These are phyloP conservation scores for Davidsoniella neocaledoniae DNA, from an alignment of 2,329 filamentous ascomycete genomes.

Conservation along the genomic window DNA sequence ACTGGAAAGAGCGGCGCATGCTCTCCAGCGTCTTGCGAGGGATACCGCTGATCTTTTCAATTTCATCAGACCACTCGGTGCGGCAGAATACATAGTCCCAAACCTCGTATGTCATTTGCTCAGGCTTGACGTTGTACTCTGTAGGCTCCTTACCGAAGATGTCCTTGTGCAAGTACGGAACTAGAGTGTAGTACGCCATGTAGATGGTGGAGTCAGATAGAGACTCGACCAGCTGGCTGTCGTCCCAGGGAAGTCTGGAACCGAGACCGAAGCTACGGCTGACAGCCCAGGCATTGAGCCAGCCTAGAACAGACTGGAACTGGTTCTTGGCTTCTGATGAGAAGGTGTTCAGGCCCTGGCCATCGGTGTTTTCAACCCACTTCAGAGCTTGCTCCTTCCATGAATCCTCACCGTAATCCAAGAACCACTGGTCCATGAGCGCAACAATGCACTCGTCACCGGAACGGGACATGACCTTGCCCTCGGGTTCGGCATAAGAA, in stretches of 20 bases:
- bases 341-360: conserved; percentile 62
- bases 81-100: conserved; percentile 93
- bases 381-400: conserved; percentile 66
- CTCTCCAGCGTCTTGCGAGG: conserved; percentile 54
- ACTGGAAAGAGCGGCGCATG: conserved; percentile 85
- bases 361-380: conserved; percentile 51
- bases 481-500: conserved; percentile 84
- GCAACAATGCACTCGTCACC: conserved; percentile 88
- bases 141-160: conserved; percentile 66
- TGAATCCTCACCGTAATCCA: conserved; percentile 83
- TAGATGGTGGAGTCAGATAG: conserved; percentile 88
- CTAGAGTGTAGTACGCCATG: conserved; percentile 61
- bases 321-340: conserved; percentile 58
- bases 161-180: conserved; percentile 57
- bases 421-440: conserved; percentile 91
- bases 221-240: conserved; percentile 77
- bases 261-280: conserved; percentile 82
- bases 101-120: conserved; percentile 86
- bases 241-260: conserved; percentile 88
- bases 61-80: conserved; percentile 48
- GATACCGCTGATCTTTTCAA: conserved; percentile 51
- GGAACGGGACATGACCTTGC: conserved; percentile 72
- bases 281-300: conserved; percentile 94
- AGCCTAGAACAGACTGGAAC: conserved; percentile 74
- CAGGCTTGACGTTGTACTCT: conserved; percentile 49